Evolutionary conservation across 257 asterid genomes (phyloP), one percentile per base, ranked within the genome.

Genomic region (Cordia subcordata): DNA sequence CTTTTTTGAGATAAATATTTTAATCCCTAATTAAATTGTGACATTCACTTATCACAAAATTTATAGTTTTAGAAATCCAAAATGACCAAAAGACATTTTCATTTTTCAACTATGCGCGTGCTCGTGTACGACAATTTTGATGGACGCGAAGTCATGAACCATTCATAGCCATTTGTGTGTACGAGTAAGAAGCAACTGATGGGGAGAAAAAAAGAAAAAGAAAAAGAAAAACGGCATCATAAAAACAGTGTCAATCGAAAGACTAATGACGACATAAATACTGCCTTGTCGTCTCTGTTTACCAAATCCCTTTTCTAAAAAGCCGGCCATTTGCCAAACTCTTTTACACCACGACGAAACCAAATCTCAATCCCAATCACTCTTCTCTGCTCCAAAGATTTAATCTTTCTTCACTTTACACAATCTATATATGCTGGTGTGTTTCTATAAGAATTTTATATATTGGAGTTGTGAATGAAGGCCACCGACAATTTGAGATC

Each of bases 401-500:
- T 57, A 13, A 42, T 12, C 64, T 53, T 60, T 50, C 0, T 5
- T 18, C 61, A 53, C 21, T 23, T 35, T 39, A 13, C 44, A 67
- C 21, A 20, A 70, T 62, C 45, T 61, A n/a, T 50, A 44, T 61
- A 59, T 60, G n/a, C n/a, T 56, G 63, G 60, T 62, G 17, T 14
- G 8, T 2, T 11, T 40, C 8, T 27, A 32, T 16, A 49, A 6
- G 15, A 22, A 55, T 17, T 39, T n/a, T 46, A 8, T 17, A 8
- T 3, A 39, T 46, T 62, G 55, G 18, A 47, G 55, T 63, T 58
- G 9, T 46, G 8, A 45, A n/a, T 58, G 58, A 49, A 61, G 54
- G 65, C 38, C 78, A 20, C 75, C 71, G 73, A 23, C 75, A 63
- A 58, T 50, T 64, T 39, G 63, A 37, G 66, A 64, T 76, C 77